Percentiles rank a stretch among this genome's conserved stretches.
phyloP scores from a whole-genome alignment of 2,329 filamentous ascomycete genomes.

The Escovopsis sp. region DNA sequence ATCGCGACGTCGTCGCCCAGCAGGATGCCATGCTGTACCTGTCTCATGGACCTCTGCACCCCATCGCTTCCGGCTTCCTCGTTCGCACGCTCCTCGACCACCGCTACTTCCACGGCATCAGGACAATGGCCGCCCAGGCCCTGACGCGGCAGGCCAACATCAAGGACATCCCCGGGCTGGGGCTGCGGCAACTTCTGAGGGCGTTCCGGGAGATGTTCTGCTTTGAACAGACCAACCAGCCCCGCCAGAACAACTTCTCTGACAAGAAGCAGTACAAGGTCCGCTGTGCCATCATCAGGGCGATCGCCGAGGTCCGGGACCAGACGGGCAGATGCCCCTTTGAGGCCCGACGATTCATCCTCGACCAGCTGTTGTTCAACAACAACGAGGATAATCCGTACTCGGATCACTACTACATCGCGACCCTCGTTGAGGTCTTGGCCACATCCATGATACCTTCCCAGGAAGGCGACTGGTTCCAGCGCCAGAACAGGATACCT shows the following conservation, averaged over 20 bases:
- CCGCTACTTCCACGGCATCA: slow-evolving; percentile 87
- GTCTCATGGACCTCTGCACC: slow-evolving; percentile 50
- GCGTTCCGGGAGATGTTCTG: slow-evolving; percentile 84
- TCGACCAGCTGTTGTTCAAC: slow-evolving; percentile 84
- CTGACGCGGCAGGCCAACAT: slow-evolving; percentile 61
- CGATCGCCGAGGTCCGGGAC: slow-evolving; percentile 66
- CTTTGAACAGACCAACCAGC: slow-evolving; percentile 61
- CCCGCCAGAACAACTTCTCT: slow-evolving; percentile 78
- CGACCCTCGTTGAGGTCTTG: slow-evolving; percentile 54
- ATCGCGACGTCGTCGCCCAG: slow-evolving; percentile 87
- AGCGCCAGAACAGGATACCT: slow-evolving; percentile 29
- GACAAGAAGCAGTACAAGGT: slow-evolving; percentile 77
- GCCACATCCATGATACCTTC: slow-evolving; percentile 42
- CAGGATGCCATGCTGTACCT: slow-evolving; percentile 66
- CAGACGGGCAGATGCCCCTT: slow-evolving; percentile 60
- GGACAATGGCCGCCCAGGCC: slow-evolving; percentile 67
- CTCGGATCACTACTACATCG: slow-evolving; percentile 82
- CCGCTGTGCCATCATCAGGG: slow-evolving; percentile 67
- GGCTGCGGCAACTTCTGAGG: slow-evolving; percentile 69
- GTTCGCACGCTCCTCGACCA: slow-evolving; percentile 79
- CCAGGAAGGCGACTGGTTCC: slow-evolving; percentile 29
- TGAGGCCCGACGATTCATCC: slow-evolving; percentile 66
- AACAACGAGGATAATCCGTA: slow-evolving; percentile 84
- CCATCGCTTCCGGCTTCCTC: slow-evolving; percentile 77
- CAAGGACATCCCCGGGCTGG: slow-evolving; percentile 56